Evolutionary conservation across 1,284 basidiomycete species (phyloP).

Genomic region (Sanguinoderma infundibulare): DNA sequence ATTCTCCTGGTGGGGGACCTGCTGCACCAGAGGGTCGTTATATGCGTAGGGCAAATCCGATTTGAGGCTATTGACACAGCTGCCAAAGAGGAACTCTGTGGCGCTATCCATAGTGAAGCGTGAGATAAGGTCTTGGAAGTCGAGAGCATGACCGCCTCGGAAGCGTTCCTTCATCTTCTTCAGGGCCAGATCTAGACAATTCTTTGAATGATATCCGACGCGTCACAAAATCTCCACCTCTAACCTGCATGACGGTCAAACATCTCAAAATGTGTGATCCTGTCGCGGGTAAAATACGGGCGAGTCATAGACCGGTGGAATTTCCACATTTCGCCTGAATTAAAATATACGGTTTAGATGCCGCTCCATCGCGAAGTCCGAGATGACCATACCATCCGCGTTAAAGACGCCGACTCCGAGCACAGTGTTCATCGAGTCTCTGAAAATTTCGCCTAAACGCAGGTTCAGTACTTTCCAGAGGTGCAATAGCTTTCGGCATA

Average conservation of each 20-base stretch:
- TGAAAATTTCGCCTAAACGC: constrained; percentile 9
- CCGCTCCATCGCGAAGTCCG: not conserved
- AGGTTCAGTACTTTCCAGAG: too few relatives aligned
- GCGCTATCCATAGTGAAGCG: constrained; percentile 46
- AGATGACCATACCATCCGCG: constrained; percentile 17
- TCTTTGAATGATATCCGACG: not conserved
- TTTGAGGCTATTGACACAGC: constrained; percentile 38
- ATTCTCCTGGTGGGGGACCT: not conserved
- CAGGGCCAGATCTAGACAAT: constrained; percentile 16
- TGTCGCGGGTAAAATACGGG: constrained; percentile 24
- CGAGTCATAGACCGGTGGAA: constrained; percentile 38
- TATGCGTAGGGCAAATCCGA: constrained; percentile 37
- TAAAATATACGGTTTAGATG: not conserved
- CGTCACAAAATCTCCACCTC: not conserved
- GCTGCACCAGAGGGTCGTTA: constrained; percentile 7
- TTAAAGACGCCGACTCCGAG: constrained; percentile 29
- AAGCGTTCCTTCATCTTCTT: constrained; percentile 26
- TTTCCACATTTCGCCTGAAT: constrained; percentile 38
- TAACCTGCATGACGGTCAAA: constrained; percentile 22
- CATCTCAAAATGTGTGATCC: constrained; percentile 24
- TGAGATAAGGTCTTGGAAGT: constrained; percentile 35
- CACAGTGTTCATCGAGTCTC: constrained; percentile 21
- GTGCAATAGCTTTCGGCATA: not conserved
- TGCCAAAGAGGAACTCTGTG: constrained; percentile 46
- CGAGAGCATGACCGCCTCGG: constrained; percentile 16